These are phyloP conservation scores for Saraca asoca DNA, from an alignment of 331 rosid genomes.

Conservation along the genomic window DNA sequence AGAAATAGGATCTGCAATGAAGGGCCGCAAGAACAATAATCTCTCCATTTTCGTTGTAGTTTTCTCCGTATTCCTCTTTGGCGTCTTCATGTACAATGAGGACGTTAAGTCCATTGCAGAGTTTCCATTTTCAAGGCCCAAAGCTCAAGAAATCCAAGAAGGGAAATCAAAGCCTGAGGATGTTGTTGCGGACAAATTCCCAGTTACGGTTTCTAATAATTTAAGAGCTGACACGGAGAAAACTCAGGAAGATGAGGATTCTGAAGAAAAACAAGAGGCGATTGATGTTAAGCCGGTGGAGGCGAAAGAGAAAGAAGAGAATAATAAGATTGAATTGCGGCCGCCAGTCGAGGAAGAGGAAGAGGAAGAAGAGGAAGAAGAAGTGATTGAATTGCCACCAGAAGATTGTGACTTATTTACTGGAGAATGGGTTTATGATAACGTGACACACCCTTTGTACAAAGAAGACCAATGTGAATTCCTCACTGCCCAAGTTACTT, in stretches of 20 bases:
- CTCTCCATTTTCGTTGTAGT: conserved; percentile 62
- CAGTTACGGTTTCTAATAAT: conserved; percentile 34
- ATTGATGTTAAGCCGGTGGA: conserved; percentile 37
- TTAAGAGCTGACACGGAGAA: conserved; percentile 51
- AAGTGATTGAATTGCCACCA: conserved; percentile 70
- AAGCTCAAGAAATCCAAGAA: conserved; percentile 56
- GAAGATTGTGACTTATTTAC: conserved; percentile 80
- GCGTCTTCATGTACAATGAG: conserved; percentile 81
- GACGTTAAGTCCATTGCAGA: conserved; percentile 74
- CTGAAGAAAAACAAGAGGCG: conserved; percentile 47
- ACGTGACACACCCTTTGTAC: conserved; percentile 70
- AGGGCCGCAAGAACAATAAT: conserved; percentile 60
- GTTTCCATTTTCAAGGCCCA: conserved; percentile 60
- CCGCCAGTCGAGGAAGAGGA: conserved; percentile 4
- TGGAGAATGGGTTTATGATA: conserved; percentile 86
- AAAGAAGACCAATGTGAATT: conserved; percentile 88
- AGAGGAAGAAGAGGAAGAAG: conserved; percentile 53
- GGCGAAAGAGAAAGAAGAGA: conserved; percentile 47
- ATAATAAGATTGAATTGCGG: no score
- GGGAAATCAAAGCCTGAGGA: conserved; percentile 16
- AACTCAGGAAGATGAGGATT: conserved; percentile 34
- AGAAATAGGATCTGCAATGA: conserved; percentile 57
- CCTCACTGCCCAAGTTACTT: conserved; percentile 81
- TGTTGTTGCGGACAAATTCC: conserved; percentile 15
- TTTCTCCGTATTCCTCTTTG: conserved; percentile 65